Evolutionary conservation across 768 basidiomycete genomes (phyloP), one percentile per base, ranked within the genome.

Genomic region (Termitomyces sp.): DNA sequence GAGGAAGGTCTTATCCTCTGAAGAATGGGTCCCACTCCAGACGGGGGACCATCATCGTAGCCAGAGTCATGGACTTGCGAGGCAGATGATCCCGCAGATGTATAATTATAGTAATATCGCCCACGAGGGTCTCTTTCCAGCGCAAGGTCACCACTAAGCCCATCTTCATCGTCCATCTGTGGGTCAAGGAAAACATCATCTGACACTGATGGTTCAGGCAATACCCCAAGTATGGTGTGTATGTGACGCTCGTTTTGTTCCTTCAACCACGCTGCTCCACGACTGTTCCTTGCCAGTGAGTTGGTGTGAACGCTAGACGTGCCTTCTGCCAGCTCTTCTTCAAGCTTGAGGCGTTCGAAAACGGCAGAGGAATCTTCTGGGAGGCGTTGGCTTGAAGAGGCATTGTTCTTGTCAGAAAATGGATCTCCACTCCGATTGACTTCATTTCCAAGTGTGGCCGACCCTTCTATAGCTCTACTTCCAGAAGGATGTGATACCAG

Each of bases 231-330:
- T 77, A 84, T 84, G 20, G 81, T 81, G 49, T 84, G 82, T 54
- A 87, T 80, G 0, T 82, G 79, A 13, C 91, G 83, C 36, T 84
- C 81, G 54, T 85, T 90, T 72, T 96, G 94, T 66, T 95, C 92
- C 39, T 84, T 82, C 48, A 96, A 72, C 94, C 94, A 96, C 32
- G 88, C 84, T 7, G 84, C 85, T 0, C 91, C 90, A 9, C 91
- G 84, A 68, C 89, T 86, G 58, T 80, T 81, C 7, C 81, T 80
- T n/a, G 79, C 76, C 24, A 82, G 71, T 28, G 78, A 72, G 3
- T 80, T 78, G 59, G 78, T 74, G 22, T 83, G 74, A 5, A 79
- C 68, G 48, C 77, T 76, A 1, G 80, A 78, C 22, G 70, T 61
- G 63, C 79, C 76, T 55, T 78, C 78, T 50, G 73, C 73, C 18